These are phyloP conservation scores for Penicillium olsonii DNA, from an alignment of 2,329 filamentous ascomycete genomes.

Conservation along the genomic window DNA sequence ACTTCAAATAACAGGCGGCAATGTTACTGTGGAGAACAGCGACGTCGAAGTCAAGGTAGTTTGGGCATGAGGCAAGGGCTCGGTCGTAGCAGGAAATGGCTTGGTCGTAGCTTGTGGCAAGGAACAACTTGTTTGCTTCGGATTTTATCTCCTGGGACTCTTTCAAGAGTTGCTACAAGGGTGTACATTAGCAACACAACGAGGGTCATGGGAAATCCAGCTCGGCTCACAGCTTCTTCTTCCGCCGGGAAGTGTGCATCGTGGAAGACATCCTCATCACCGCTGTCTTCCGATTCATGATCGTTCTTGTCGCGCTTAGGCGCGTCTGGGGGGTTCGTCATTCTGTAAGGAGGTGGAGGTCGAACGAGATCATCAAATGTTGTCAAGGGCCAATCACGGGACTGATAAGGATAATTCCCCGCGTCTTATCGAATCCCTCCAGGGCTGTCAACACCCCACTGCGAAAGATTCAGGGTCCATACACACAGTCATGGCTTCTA, in stretches of 20 bases:
- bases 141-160: constrained; percentile 74
- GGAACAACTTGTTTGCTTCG: constrained; percentile 79
- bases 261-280: constrained; percentile 43
- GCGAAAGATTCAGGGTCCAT: background rate
- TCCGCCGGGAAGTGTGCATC: constrained; percentile 48
- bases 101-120: constrained; percentile 67
- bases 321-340: constrained; percentile 14
- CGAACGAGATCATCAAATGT: constrained; percentile 5
- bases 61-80: constrained; percentile 75
- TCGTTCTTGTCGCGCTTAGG: constrained; percentile 9
- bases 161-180: constrained; percentile 61
- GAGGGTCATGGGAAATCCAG: constrained; percentile 4
- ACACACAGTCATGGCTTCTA: constrained; percentile 13
- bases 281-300: constrained; percentile 31
- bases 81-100: constrained; percentile 82
- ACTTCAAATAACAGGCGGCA: constrained; percentile 81
- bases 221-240: constrained; percentile 48
- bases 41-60: constrained; percentile 83
- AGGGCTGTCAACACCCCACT: constrained; percentile 11
- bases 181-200: constrained; percentile 6
- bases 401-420: constrained; percentile 20
- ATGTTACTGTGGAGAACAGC: constrained; percentile 88
- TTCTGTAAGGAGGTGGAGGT: constrained; percentile 20
- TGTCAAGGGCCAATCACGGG: constrained; percentile 21
- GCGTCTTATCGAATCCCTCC: constrained; percentile 14